Base-by-base conservation (phyloP, 1,284 basidiomycete genomes). In the Moniliella sp. region DNA sequence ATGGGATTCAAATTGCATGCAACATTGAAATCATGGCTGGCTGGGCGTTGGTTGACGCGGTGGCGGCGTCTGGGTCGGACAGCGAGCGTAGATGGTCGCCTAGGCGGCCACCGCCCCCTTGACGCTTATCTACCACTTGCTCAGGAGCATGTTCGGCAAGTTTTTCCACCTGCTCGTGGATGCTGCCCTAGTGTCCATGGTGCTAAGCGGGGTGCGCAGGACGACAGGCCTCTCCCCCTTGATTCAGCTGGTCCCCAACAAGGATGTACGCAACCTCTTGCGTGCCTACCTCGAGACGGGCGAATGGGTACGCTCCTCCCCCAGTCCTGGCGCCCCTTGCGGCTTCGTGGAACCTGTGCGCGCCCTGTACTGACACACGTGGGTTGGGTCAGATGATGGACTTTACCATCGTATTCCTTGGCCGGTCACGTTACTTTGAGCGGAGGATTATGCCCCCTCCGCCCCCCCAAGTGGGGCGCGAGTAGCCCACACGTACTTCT, bases 341-440 rank as follows among this genome's bases (percentile, higher is more conserved):
- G 9, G 28, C 7, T 15, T 1, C 18, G 11, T 15, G 11, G 9
- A 18, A 23, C 23, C 13, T 3, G 2, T n/a, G 15, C 8, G 15
- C 9, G 5, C 15, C 13, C 21, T 31, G 28, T 5, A 3, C 12
- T 7, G 7, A 10, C 15, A 14, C n/a, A n/a, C 31, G 14, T 13
- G 1, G 3, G 9, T 13, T 4, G 11, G 12, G 12, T 15, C 28
- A 49, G 48, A 31, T 56, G 28, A 53, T 52, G 48, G 52, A 56
- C 39, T 51, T 39, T 12, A 32, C 33, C 10, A 34, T 56, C 18
- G 56, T 58, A 29, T 42, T 57, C 10, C 39, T 58, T 1, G 54
- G 56, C 17, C 50, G 56, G 18, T 57, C 51, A 10, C 41, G 43
- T 38, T 48, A 39, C 7, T 58, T 58, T 31, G 55, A 58, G 34